Evolutionary conservation across 2,329 filamentous ascomycete genomes (phyloP), one percentile per base, ranked within the genome.

Genomic region (Teratosphaeria destructans): DNA sequence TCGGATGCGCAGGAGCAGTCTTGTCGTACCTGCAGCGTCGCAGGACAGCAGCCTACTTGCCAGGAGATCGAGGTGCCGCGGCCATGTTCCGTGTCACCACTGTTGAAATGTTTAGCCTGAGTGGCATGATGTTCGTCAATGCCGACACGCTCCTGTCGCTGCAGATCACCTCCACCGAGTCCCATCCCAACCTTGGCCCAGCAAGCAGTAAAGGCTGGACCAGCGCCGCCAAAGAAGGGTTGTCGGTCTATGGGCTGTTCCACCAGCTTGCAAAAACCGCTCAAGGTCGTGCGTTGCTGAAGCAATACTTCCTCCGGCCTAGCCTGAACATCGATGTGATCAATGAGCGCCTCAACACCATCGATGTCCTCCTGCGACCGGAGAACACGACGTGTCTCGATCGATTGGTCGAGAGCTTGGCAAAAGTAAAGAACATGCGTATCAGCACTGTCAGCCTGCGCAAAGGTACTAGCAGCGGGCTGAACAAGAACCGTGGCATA

Each of bases 1-100:
- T 89, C 55, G 89, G 90, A 3, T 97, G 94, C 73, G 88, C 87
- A 29, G 90, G 92, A n/a, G 92, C 92, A 29, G 76, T 97, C 2
- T 75, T 97, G n/a, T 81, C 82, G 5, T 89, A 95, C 64, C 73
- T 96, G 27, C 84, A 90, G 66, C 84, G 89, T 57, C 81, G 85
- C 65, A 81, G 81, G 69, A 82, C 85, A 47, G 79, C 82, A 2
- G 80, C 84, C 39, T 86, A 84, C 67, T 75, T 87, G 2, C 82
- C 85, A 1, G 81, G 82, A 32, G 84, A 87, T 61, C 74, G 78
- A 14, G 77, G 79, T 34, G 78, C 79, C 2, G 71, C 76, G n/a
- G 67, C 76, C 10, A 74, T 82, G 52, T 88, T 88, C 64, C 79
- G 78, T 6, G 78, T 95, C 29, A 78, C 74, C 27, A 80, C 78